Evolutionary conservation across 1,139 yeast species (phyloP).

Genomic region (Yamadazyma songkhlaensis): DNA sequence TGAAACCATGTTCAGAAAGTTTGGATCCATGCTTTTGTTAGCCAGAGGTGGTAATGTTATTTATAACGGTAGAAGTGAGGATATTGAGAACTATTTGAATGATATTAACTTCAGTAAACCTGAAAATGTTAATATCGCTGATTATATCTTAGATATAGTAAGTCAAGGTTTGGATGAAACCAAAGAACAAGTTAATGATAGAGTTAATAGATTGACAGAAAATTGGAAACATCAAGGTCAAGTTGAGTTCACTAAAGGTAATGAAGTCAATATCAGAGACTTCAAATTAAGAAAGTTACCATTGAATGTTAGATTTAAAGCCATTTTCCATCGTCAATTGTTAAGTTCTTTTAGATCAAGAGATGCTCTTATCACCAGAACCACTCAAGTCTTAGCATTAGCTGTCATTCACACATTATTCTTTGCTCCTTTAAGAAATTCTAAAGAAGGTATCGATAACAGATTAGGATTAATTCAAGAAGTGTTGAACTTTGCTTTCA

Average conservation of each 20-base stretch:
- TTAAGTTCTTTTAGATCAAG: constrained; percentile 56
- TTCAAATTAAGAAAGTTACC: constrained; percentile 23
- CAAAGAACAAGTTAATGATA: constrained; percentile 21
- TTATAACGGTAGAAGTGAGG: constrained; percentile 50
- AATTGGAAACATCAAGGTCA: constrained; percentile 27
- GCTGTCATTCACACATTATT: constrained; percentile 66
- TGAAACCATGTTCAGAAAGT: constrained; percentile 56
- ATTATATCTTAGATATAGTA: constrained; percentile 67
- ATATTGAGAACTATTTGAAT: constrained; percentile 43
- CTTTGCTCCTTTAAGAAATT: constrained; percentile 65
- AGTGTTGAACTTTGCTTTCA: constrained; percentile 67
- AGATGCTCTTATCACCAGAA: constrained; percentile 62
- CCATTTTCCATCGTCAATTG: constrained; percentile 33
- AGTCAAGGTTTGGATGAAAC: constrained; percentile 45
- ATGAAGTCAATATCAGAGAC: constrained; percentile 17
- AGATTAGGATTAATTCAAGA: constrained; percentile 78
- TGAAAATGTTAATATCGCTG: constrained; percentile 64
- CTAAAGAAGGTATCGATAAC: constrained; percentile 57
- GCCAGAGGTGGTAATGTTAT: constrained; percentile 74
- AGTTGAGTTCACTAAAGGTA: constrained; percentile 6
- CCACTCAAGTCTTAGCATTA: constrained; percentile 64
- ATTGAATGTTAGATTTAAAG: constrained; percentile 22
- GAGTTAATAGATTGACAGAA: constrained; percentile 35
- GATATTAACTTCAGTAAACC: constrained; percentile 55
- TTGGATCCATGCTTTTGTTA: constrained; percentile 65